Evolutionary conservation across 148 eudicot genomes (phyloP), one percentile per base, ranked within the genome.

Genomic region (Chenopodium quinoa): DNA sequence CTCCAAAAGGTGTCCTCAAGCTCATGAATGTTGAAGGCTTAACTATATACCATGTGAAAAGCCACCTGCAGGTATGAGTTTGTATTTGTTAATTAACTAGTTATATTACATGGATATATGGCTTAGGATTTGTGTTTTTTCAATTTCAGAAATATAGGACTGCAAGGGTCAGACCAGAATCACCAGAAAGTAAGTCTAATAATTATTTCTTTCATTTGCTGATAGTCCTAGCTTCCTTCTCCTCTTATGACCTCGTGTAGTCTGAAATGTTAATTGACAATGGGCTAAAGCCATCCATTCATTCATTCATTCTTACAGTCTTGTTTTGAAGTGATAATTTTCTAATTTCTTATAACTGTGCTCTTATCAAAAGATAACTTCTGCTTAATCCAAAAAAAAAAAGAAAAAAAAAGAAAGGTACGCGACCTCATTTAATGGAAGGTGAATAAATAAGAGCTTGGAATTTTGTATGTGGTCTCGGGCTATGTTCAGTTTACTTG

Each of bases 11-110:
- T 75, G 93, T 93, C 31, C 81, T 93, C 79, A 89, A 87, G 88
- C 90, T 80, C 71, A 93, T 93, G 94, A 90, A 91, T 79, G 93
- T 90, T 81, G 92, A 91, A 82, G 90, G 94, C 47, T 78, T 93
- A 73, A 93, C 93, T 22, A 93, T 91, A 68, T 90, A 90, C 88
- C 94, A 93, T 85, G 97, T 93, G 32, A 93, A 93, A 85, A 93
- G 97, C 88, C 97, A 93, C 79, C 82, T 93, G 65, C 97, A 93
- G 91, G 97, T 89, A 80, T 31, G 84, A 75, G 60, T 79, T 76
- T 47, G 6, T 84, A 23, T 48, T 48, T 60, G 52, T 76, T 48
- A 2, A 44, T 47, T 32, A 9, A 32, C 22, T 54, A 65, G 17
- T 46, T 78, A 17, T 71, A 37, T 44, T 44, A 3, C 47, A 78